Evolutionary conservation across 148 eudicot species (phyloP), one percentile per base, ranked within the genome.

Genomic region (Rhododendron kiyosumense): DNA sequence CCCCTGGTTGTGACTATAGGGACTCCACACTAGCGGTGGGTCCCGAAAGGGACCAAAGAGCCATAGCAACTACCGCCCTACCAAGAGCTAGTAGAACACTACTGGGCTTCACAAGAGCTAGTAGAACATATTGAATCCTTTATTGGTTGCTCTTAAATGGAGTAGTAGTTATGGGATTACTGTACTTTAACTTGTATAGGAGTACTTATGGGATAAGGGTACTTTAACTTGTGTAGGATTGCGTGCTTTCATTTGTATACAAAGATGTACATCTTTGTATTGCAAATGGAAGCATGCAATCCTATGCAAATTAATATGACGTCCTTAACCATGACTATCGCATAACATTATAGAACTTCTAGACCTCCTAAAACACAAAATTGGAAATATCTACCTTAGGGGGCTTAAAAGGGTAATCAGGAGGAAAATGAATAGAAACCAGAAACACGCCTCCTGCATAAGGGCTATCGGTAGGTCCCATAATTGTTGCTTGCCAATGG

Each of bases 381-480:
- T 5, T 5, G 30, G 13, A 67, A 13, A 83, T 18, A 36, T 82
- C 30, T 89, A 89, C 91, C 89, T 89, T 89, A 2, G 91, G 91
- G n/a, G 91, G 91, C 86, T 89, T 89, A 79, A 89, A 89, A 54
- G 91, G 90, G 73, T 89, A 89, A 75, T 89, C 90, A 12, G 90
- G 90, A 81, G 90, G 90, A 43, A 89, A 89, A 81, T 89, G 91
- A 71, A 89, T 89, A 30, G 91, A 87, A 69, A 89, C 86, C 28
- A 89, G 85, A 89, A 89, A 89, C 13, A 89, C 91, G 41, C 91
- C 91, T 67, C 91, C 91, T 18, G 91, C 80, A 57, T 89, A 89
- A 65, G 91, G 91, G 85, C 91, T 89, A n/a, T 89, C 89, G 2
- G 84, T 11, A 83, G 91, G 91, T 69, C 91, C 91, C 91, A 89